Evolutionary conservation across 441 rosid species (phyloP).

Genomic region (Arabidopsis lyrata): DNA sequence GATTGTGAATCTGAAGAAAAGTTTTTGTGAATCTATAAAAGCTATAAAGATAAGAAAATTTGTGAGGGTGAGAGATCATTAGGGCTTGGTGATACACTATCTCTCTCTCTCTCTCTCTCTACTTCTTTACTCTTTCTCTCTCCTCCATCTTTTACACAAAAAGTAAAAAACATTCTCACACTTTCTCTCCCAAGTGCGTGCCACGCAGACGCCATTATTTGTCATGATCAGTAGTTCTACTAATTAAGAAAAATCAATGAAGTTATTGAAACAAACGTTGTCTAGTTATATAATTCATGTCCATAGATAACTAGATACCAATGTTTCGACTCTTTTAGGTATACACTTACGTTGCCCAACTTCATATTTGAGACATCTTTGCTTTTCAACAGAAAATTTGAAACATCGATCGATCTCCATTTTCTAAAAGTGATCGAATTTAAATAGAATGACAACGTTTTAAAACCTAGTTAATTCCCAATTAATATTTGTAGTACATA

Average conservation of each 20-base stretch:
- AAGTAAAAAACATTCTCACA: not conserved
- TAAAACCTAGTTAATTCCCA: not conserved
- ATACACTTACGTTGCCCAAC: conserved; percentile 7
- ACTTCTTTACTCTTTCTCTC: conserved; percentile 23
- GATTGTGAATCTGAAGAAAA: conserved; percentile 37
- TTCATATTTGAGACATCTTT: not conserved
- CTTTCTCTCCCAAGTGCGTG: conserved; percentile 18
- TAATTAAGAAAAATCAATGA: conserved; percentile 9
- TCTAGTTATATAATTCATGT: conserved; percentile 9
- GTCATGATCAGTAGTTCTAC: no score
- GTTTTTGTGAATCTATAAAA: conserved; percentile 40
- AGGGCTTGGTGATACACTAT: conserved; percentile 45
- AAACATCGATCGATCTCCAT: conserved; percentile 1
- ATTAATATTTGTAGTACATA: not conserved
- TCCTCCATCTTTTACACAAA: not conserved
- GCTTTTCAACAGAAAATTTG: not conserved
- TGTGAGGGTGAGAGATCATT: conserved; percentile 55
- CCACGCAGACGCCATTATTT: conserved; percentile 20
- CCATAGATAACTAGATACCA: not conserved
- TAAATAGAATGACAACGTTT: not conserved
- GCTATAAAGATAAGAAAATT: conserved; percentile 43
- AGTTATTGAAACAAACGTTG: not conserved
- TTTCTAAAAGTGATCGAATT: not conserved
- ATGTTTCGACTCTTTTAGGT: conserved; percentile 25
- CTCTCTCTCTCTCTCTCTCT: not conserved